Percentiles rank a stretch among this genome's conserved stretches.
Evolutionary conservation across 305 asterid genomes (phyloP).

Genomic region (Solanum hybrid): DNA sequence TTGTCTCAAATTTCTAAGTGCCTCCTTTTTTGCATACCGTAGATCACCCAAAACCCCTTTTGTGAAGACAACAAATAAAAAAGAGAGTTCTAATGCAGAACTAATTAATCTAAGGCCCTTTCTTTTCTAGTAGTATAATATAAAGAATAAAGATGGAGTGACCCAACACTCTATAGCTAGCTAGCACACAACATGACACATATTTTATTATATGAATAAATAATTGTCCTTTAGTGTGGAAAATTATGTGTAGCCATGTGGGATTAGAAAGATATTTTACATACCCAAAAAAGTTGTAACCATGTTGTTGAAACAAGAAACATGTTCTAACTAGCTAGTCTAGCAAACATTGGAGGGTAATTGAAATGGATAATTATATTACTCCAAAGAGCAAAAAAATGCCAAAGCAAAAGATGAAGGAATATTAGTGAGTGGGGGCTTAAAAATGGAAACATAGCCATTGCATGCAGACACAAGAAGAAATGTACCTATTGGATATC

Average conservation of each 20-base stretch:
- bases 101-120: background rate
- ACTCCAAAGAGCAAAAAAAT: background rate
- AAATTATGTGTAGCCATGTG: slow-evolving; percentile 1
- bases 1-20: background rate
- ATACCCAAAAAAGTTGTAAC: slow-evolving; percentile 5
- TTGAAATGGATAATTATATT: background rate
- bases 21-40: slow-evolving; percentile 10
- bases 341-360: background rate
- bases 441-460: slow-evolving; percentile 2
- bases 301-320: slow-evolving; percentile 21
- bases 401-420: background rate
- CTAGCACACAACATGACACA: background rate
- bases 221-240: background rate
- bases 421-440: background rate
- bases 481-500: slow-evolving; percentile 20
- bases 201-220: background rate
- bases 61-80: slow-evolving; percentile 13
- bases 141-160: background rate
- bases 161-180: background rate
- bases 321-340: background rate
- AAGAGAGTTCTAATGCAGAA: background rate
- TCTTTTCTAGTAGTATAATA: background rate
- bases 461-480: slow-evolving; percentile 22
- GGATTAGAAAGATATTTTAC: slow-evolving; percentile 7
- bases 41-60: slow-evolving; percentile 14